phyloP scores from a whole-genome alignment of 257 asterid species.

The Avicennia marina region DNA sequence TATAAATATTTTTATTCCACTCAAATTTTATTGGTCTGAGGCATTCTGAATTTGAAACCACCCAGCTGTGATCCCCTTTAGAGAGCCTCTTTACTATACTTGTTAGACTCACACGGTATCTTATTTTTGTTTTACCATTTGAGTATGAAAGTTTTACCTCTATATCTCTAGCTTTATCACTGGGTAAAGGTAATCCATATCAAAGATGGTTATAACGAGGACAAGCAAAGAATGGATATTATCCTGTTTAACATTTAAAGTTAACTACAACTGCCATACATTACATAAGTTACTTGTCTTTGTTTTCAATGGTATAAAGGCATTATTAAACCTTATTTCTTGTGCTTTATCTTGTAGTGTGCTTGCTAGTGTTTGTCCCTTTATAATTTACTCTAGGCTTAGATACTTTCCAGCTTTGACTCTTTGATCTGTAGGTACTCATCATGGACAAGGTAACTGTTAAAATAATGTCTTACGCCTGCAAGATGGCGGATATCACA shows the following conservation, averaged over 20 bases:
- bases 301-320: conserved; percentile 11
- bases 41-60: conserved; percentile 1
- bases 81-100: conserved; percentile 1
- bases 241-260: conserved; percentile 13
- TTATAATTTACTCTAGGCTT: neutral
- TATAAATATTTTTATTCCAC: too few relatives aligned
- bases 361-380: neutral
- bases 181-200: neutral
- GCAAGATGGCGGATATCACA: conserved; percentile 98
- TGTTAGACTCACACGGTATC: neutral
- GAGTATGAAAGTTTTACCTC: neutral
- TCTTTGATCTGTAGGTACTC: conserved; percentile 65
- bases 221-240: neutral
- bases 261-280: neutral
- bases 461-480: conserved; percentile 85
- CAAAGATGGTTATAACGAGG: neutral
- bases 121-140: neutral
- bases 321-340: neutral
- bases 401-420: conserved; percentile 22
- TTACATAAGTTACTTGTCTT: neutral
- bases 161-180: conserved; percentile 1
- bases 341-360: conserved; percentile 16
- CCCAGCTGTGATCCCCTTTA: neutral
- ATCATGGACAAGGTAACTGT: conserved; percentile 96
- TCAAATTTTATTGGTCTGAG: conserved; percentile 3